A percentile compares a stretch with the other conserved stretches of the same genome.
Conservation (phyloP, 768 basidiomycete genomes). For the Crucibulum laeve region DNA sequence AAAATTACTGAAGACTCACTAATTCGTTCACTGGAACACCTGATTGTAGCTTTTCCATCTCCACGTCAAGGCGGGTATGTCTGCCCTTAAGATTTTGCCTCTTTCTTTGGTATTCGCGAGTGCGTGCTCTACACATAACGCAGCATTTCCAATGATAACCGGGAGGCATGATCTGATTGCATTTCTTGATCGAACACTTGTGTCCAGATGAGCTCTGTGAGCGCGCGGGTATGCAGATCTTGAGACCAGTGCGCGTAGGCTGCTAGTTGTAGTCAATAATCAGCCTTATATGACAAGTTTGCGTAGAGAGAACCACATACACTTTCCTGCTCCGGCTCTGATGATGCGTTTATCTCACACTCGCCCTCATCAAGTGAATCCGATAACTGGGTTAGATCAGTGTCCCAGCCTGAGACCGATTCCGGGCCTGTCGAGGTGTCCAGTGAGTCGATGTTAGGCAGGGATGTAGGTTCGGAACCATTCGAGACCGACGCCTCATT, state of each 20-base stretch:
- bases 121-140: slow-evolving; percentile 32
- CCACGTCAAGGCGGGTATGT: slow-evolving; percentile 15
- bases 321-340: background rate
- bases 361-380: slow-evolving; percentile 18
- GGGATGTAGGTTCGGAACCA: too few species aligned
- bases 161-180: slow-evolving; percentile 24
- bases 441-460: too few species aligned
- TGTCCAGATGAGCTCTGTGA: slow-evolving; percentile 5
- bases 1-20: background rate
- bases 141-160: slow-evolving; percentile 39
- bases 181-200: slow-evolving; percentile 26
- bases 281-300: background rate
- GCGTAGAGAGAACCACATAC: background rate
- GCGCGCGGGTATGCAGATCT: slow-evolving; percentile 29
- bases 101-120: slow-evolving; percentile 28
- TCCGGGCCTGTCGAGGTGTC: too few species aligned
- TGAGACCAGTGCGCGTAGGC: slow-evolving; percentile 16
- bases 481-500: too few species aligned
- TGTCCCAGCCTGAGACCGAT: slow-evolving; percentile 25
- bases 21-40: background rate
- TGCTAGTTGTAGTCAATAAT: background rate
- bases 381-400: slow-evolving; percentile 26
- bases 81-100: slow-evolving; percentile 21
- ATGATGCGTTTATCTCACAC: slow-evolving; percentile 8
- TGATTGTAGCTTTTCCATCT: slow-evolving; percentile 8